These are phyloP conservation scores for Fusarium fujikuroi DNA, from an alignment of 2,329 filamentous ascomycete species.

Conservation along the genomic window DNA sequence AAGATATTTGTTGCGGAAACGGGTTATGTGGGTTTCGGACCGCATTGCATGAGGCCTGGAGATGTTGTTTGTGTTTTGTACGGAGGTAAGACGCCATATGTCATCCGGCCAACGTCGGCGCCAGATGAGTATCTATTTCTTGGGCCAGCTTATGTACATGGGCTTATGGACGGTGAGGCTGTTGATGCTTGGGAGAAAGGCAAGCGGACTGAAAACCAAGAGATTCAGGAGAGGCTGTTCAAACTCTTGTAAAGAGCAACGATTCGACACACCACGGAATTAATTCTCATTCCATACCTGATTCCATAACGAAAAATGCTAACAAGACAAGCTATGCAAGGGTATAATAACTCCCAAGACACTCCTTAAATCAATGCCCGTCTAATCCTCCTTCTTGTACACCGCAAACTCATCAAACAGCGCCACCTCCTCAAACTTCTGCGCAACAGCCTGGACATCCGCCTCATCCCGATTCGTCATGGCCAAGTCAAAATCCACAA, in stretches of 20 bases:
- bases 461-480: background rate
- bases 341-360: background rate
- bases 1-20: background rate
- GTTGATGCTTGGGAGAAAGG: background rate
- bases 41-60: background rate
- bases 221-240: background rate
- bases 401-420: constrained; percentile 16
- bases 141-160: background rate
- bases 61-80: background rate
- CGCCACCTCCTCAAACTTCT: constrained; percentile 11
- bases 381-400: constrained; percentile 6
- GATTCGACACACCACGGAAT: fast-evolving
- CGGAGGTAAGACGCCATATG: background rate
- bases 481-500: background rate
- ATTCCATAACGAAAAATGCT: background rate
- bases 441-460: background rate
- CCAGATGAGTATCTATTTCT: background rate
- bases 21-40: background rate
- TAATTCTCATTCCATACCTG: background rate
- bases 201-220: fast-evolving
- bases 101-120: background rate
- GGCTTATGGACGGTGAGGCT: background rate
- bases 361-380: background rate
- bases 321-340: background rate
- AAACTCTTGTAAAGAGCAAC: background rate